phyloP scores from a whole-genome alignment of 164 flowering plant genomes.

The Magnolia sinica region DNA sequence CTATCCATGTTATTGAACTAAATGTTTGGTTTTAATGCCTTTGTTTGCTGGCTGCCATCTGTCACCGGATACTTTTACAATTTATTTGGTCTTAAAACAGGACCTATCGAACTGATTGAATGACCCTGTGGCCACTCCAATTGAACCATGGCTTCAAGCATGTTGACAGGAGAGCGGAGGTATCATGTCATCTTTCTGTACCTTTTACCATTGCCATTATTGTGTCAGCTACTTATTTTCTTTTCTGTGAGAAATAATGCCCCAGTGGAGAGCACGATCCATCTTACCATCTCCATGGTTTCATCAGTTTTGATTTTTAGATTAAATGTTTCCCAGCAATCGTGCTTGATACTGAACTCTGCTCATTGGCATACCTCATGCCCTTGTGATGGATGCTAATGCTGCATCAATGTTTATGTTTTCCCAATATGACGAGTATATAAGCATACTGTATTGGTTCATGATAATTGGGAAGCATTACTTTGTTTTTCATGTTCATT shows the following conservation, averaged over 20 bases:
- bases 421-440: too few species aligned
- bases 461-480: background rate
- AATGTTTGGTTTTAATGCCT: too few species aligned
- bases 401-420: too few species aligned
- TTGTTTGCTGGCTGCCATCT: too few species aligned
- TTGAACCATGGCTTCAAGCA: slow-evolving; percentile 55
- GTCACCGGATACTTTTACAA: too few species aligned
- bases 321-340: background rate
- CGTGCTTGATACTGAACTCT: background rate
- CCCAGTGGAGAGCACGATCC: background rate
- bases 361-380: too few species aligned
- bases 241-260: background rate
- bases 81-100: slow-evolving; percentile 14
- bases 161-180: slow-evolving; percentile 68
- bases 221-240: background rate
- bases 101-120: slow-evolving; percentile 36
- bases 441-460: background rate
- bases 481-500: background rate
- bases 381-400: too few species aligned
- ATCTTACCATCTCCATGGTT: too few species aligned
- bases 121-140: slow-evolving; percentile 34
- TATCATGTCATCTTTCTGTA: slow-evolving; percentile 14
- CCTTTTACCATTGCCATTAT: background rate
- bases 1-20: too few species aligned
- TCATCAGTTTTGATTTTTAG: background rate